Base-by-base conservation (phyloP, 2,329 filamentous ascomycete genomes). In the Coniochaeta prunicola region DNA sequence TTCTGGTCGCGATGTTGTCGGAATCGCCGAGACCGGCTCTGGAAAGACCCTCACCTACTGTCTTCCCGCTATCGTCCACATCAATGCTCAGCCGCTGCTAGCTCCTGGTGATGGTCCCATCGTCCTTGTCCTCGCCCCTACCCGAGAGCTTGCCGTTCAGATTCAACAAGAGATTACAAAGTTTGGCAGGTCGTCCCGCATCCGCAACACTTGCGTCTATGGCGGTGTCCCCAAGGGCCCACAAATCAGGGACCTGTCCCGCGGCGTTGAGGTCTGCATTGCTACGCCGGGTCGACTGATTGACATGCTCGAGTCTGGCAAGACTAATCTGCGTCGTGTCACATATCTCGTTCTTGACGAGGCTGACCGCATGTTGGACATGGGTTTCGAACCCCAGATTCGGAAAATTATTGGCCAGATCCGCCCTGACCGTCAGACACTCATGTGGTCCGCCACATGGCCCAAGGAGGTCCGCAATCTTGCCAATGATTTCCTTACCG, bases 371-470 rank as follows among this genome's bases (percentile, higher is more conserved):
- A 99, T 99, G 94, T 83, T 99, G 74, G 94, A 99, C 80, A 99
- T 99, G 94, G 94, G 94, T 86, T 97, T 99, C 78, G 94, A 99
- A 80, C 94, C 94, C 66, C 94, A 97, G 76, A 97, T 99, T 70
- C 91, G 94, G 80, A 97, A 97, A 82, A 97, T 99, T 66, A 92
- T 99, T 67, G 84, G 89, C 64, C 94, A 99, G 79, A 97, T 97
- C 76, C 91, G 94, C 67, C 94, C 94, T 58, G 94, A 99, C 74
- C 89, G 94, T 83, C 94, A 99, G 77, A 99, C 94, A 63, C 94
- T 94, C 81, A 96, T 99, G 92, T 99, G 93, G 91, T 99, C 94
- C 61, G 94, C 94, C 67, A 99, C 94, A 7, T 99, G 94, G 92
- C 94, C 94, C 70, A 97, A 97, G 84, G 93, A 97, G 76, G 93